Evolutionary conservation across 352 stramenopile genomes (phyloP), one percentile per base, ranked within the genome.

Genomic region (Phytophthora tubulina): DNA sequence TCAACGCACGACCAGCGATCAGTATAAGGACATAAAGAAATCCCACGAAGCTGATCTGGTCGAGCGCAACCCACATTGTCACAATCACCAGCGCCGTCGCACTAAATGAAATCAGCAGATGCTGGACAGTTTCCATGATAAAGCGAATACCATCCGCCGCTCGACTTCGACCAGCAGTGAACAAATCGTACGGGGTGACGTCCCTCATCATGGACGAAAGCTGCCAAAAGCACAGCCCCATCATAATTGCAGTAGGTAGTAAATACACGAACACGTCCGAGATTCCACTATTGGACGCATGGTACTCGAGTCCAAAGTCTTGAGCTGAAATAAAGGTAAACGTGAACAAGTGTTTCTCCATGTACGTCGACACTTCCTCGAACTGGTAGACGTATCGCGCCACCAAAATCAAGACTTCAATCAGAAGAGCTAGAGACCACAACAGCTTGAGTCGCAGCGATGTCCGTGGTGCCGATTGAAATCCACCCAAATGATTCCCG

Each of bases 321-420:
- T 89, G 63, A 6, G 89, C 83, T 11, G 84, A 80, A 50, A 96
- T 86, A 39, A 93, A 96, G n/a, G 70, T 72, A 4, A 72, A 70
- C 14, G 86, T 91, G 60, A 95, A 93, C n/a, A 94, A 59, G 41
- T 90, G 65, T 9, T 78, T 59, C 35, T 93, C 71, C 21, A 95
- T 66, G 58, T 91, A 94, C 8, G 67, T 75, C 3, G 86, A 81
- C 4, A 96, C 81, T 15, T 88, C 50, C 11, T 88, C 73, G 46
- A 96, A 96, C 67, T 96, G 89, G 68, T 94, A 95, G 1, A 93
- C 61, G 58, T 96, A 96, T 52, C 89, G 82, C 6, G 70, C 74
- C 2, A 95, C 68, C 27, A 96, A 67, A 27, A 96, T 86, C 38
- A 80, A 14, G 14, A 90, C 79, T 72, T 96, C 71, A 14, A 93